Evolutionary conservation across 192 early-diverging fungal species (phyloP).

Genomic region (Coemansia guatemalensis): DNA sequence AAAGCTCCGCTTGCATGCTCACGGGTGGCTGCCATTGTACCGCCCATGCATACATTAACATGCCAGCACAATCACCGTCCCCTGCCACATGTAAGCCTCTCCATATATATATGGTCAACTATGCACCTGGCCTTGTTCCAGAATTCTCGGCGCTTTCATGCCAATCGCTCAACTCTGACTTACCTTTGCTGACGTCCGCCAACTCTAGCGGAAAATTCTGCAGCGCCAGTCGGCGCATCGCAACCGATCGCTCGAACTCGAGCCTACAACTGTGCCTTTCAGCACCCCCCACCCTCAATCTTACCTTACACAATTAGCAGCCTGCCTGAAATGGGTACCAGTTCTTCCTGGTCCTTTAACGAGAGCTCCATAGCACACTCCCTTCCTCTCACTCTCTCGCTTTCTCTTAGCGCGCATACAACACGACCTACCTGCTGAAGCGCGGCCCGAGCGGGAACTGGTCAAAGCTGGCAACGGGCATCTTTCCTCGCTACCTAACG

Average conservation of each 20-base stretch:
- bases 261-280: conserved; percentile 21
- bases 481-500: background rate
- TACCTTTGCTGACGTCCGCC: conserved; percentile 42
- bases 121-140: background rate
- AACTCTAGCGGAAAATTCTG: conserved; percentile 38
- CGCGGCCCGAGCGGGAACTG: conserved; percentile 44
- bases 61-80: background rate
- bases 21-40: background rate
- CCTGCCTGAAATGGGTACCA: background rate
- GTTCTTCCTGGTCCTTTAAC: background rate
- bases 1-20: background rate
- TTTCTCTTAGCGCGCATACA: background rate
- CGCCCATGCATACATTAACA: background rate
- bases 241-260: conserved; percentile 44
- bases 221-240: conserved; percentile 48
- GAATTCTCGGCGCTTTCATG: background rate
- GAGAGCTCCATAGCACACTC: background rate
- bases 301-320: background rate
- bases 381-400: background rate
- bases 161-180: background rate
- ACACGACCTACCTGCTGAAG: conserved; percentile 38
- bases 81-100: background rate
- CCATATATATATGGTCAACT: background rate
- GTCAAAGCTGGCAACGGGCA: conserved; percentile 22
- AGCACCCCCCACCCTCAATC: background rate